Percentiles rank a stretch among this genome's conserved stretches.
phyloP scores from a whole-genome alignment of 2,329 filamentous ascomycete species.

The Ceratocystis cacaofunesta region DNA sequence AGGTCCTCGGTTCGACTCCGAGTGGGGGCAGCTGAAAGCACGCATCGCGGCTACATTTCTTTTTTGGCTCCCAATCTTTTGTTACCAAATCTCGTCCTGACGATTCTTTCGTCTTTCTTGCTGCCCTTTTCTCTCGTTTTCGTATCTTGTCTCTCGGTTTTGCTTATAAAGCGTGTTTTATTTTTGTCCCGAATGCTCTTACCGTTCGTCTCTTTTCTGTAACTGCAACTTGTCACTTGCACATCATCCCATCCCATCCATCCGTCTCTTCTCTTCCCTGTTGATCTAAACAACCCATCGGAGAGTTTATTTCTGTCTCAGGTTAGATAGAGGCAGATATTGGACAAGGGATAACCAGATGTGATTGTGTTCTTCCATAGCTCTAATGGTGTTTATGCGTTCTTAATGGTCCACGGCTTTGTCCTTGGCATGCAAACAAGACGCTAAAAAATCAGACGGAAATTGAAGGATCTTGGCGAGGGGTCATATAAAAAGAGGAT shows the following conservation, averaged over 20 bases:
- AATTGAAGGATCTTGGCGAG: neutral
- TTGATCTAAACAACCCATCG: neutral
- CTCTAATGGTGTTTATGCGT: neutral
- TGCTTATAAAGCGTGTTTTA: no score
- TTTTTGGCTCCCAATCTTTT: neutral
- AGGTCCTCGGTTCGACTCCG: constrained; percentile 27
- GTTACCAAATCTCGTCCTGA: neutral
- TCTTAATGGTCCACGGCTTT: neutral
- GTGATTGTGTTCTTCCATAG: neutral
- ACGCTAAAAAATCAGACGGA: neutral
- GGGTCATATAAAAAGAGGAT: neutral
- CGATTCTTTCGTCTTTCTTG: neutral
- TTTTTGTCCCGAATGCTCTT: no score
- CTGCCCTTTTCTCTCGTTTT: no score
- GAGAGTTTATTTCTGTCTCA: neutral
- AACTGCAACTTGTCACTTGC: neutral
- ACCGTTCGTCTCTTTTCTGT: no score
- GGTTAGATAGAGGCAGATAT: neutral
- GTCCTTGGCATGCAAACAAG: neutral
- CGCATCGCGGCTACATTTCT: fast-evolving
- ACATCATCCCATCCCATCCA: neutral
- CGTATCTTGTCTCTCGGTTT: no score
- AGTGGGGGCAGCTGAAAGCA: constrained; percentile 21
- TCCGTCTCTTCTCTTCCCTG: no score
- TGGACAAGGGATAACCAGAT: no score